phyloP scores from a whole-genome alignment of 352 stramenopile species.

The Globisporangium uncinulatum region DNA sequence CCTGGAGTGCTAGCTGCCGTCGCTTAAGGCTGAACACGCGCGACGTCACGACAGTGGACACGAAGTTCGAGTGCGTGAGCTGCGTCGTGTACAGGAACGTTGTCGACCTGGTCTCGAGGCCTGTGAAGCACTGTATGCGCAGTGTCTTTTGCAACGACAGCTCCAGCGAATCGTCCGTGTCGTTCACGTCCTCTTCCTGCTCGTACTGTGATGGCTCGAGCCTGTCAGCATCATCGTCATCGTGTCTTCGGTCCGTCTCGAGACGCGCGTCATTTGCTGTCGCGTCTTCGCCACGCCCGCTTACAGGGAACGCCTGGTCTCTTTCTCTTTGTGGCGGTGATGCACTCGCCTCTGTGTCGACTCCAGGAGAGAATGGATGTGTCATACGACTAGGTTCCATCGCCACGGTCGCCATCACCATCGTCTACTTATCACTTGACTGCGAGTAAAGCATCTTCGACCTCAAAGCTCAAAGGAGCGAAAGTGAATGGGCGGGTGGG shows the following conservation, averaged over 20 bases:
- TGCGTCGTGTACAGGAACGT: slow-evolving; percentile 46
- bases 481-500: too few species aligned
- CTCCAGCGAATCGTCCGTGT: slow-evolving; percentile 16
- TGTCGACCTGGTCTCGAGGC: slow-evolving; percentile 27
- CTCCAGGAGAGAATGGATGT: too few species aligned
- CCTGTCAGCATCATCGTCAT: background rate
- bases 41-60: slow-evolving; percentile 55
- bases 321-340: too few species aligned
- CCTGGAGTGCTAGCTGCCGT: slow-evolving; percentile 4
- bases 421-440: too few species aligned
- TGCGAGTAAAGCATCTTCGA: too few species aligned
- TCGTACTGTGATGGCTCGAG: background rate
- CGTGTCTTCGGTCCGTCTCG: background rate
- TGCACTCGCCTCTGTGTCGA: too few species aligned
- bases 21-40: slow-evolving; percentile 19
- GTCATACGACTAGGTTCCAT: too few species aligned
- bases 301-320: too few species aligned
- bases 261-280: too few species aligned
- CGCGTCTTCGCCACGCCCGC: too few species aligned
- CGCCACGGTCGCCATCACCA: too few species aligned
- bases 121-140: slow-evolving; percentile 28
- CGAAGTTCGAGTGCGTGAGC: slow-evolving; percentile 58
- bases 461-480: too few species aligned
- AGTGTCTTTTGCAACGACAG: slow-evolving; percentile 25
- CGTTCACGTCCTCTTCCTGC: background rate